These are phyloP conservation scores for Tylopilus plumbeoviolaceoides DNA, from an alignment of 768 basidiomycete species.

Conservation along the genomic window DNA sequence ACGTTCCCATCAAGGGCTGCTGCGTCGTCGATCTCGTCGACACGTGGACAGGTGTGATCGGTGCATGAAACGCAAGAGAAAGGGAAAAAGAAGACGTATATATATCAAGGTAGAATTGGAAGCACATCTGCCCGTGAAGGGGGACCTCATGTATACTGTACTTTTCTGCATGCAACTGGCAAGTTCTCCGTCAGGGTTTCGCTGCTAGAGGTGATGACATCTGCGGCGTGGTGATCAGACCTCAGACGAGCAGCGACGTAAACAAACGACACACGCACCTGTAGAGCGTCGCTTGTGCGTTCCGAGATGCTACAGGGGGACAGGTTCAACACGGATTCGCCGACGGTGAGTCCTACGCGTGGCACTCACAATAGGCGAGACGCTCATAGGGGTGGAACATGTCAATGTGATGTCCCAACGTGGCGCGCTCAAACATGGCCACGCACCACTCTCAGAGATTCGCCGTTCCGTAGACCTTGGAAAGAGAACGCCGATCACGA, in stretches of 20 bases:
- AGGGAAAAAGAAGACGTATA: too few relatives aligned
- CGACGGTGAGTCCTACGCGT: background rate
- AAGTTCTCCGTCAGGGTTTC: background rate
- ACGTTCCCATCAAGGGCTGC: conserved; percentile 84
- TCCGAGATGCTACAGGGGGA: conserved; percentile 11
- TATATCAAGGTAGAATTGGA: too few relatives aligned
- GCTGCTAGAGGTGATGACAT: conserved; percentile 1
- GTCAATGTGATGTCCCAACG: background rate
- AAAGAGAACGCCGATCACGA: background rate
- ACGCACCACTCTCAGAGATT: conserved; percentile 12
- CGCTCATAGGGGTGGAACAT: background rate
- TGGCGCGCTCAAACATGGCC: background rate
- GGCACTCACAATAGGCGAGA: conserved; percentile 14
- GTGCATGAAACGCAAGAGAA: too few relatives aligned
- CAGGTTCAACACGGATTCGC: background rate
- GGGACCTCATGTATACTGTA: background rate
- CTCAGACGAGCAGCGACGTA: background rate
- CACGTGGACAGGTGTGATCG: conserved; percentile 63
- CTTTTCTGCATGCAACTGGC: background rate
- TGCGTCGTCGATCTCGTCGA: conserved; percentile 83
- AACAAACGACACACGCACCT: conserved; percentile 6
- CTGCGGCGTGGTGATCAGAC: conserved; percentile 4
- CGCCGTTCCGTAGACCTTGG: conserved; percentile 14
- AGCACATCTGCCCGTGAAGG: background rate
- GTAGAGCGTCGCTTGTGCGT: conserved; percentile 18